Conservation (phyloP, 2,329 filamentous ascomycete species). For the Pseudogymnoascus sp. region DNA sequence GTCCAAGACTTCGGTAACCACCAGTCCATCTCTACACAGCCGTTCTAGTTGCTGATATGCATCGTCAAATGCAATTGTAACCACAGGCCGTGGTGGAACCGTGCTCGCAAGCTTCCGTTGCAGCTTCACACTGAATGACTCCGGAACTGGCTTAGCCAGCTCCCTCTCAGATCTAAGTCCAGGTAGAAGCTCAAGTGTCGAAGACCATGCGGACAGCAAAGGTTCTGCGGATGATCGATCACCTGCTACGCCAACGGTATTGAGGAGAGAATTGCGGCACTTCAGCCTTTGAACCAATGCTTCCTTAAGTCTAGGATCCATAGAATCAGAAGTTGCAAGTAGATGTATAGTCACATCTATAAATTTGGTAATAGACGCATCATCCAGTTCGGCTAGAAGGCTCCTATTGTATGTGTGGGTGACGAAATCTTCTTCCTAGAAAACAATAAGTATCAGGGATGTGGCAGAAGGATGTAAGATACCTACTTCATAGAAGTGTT, state of each 20-base stretch:
- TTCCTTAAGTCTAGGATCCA: constrained; percentile 32
- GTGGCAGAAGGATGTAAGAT: background rate
- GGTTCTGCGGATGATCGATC: constrained; percentile 37
- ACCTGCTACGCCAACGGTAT: constrained; percentile 40
- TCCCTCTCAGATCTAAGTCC: constrained; percentile 52
- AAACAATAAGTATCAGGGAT: constrained; percentile 8
- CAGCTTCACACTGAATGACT: constrained; percentile 83
- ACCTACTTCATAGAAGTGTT: constrained; percentile 82
- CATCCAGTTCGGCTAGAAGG: constrained; percentile 59
- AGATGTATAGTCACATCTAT: constrained; percentile 28
- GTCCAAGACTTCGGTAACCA: constrained; percentile 60
- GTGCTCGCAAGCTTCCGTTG: constrained; percentile 90
- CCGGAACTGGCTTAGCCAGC: constrained; percentile 58
- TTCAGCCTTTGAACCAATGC: constrained; percentile 60
- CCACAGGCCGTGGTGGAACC: constrained; percentile 85
- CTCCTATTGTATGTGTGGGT: constrained; percentile 81
- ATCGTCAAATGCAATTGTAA: constrained; percentile 65
- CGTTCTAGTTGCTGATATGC: constrained; percentile 63
- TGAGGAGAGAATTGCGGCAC: constrained; percentile 59
- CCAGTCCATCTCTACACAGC: constrained; percentile 64
- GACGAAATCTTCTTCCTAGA: constrained; percentile 89
- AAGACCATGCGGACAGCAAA: constrained; percentile 36
- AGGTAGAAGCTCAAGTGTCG: constrained; percentile 39
- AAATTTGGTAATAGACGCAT: constrained; percentile 31
- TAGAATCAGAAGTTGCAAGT: constrained; percentile 18